Conservation (phyloP, 140 eudicot species). For the Ambrosia hybrid region DNA sequence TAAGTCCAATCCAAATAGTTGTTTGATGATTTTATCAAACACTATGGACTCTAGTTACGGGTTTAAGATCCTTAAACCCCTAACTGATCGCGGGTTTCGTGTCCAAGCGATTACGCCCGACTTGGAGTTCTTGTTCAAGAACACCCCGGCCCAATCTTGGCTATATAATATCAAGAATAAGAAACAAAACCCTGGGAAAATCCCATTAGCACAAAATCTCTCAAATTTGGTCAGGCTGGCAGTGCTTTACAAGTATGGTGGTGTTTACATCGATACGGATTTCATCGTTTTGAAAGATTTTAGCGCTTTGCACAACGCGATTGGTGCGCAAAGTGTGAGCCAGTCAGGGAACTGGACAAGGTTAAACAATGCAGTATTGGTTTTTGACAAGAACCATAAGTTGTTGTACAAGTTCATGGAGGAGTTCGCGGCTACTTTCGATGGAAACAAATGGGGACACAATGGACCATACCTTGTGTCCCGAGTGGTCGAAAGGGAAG, state of each 20-base stretch:
- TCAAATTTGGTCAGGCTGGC: constrained; percentile 24
- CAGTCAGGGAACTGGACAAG: constrained; percentile 56
- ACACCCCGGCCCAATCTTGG: constrained; percentile 66
- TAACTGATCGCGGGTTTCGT: constrained; percentile 31
- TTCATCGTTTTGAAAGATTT: constrained; percentile 60
- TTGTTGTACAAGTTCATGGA: constrained; percentile 57
- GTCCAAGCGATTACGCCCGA: constrained; percentile 48
- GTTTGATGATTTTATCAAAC: constrained; percentile 55
- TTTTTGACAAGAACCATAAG: constrained; percentile 56
- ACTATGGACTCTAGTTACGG: constrained; percentile 61
- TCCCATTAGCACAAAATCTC: constrained; percentile 8
- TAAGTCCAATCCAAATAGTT: constrained; percentile 48
- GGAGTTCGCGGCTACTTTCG: constrained; percentile 56
- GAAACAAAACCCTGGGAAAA: constrained; percentile 6
- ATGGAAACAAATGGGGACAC: constrained; percentile 74
- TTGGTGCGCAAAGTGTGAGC: constrained; percentile 63
- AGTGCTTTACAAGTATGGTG: constrained; percentile 69
- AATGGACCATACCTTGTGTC: constrained; percentile 77
- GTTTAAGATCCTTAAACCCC: constrained; percentile 34
- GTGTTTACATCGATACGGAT: constrained; percentile 72
- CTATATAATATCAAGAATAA: constrained; percentile 27
- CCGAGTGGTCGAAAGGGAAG: constrained; percentile 47
- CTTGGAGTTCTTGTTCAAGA: constrained; percentile 39
- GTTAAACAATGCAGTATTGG: constrained; percentile 61
- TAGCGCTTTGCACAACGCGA: constrained; percentile 47